phyloP scores from a whole-genome alignment of 78 protist genomes.

The Guillardia theta region DNA sequence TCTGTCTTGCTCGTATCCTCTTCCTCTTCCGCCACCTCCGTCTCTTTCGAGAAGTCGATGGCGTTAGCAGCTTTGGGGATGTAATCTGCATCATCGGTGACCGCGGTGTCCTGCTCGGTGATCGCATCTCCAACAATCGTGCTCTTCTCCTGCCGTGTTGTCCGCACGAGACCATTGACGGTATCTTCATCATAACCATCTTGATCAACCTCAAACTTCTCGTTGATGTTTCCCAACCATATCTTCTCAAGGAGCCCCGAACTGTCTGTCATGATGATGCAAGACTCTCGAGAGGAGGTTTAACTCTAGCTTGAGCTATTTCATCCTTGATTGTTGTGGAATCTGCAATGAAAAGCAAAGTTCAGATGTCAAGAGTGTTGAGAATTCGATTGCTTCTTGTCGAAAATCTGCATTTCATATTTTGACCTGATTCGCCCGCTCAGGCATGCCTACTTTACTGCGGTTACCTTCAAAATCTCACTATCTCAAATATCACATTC shows the following conservation, averaged over 20 bases:
- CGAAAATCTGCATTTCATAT: too few relatives aligned
- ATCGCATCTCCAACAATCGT: background rate
- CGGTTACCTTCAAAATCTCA: too few relatives aligned
- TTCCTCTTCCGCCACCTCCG: background rate
- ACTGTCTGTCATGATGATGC: too few relatives aligned
- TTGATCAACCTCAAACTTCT: background rate
- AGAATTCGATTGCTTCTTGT: too few relatives aligned
- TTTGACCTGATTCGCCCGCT: too few relatives aligned
- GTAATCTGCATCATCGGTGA: background rate
- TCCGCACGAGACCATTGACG: background rate
- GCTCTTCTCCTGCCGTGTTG: background rate
- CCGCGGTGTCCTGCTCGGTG: background rate
- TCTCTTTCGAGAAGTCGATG: background rate
- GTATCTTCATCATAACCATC: background rate
- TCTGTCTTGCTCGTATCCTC: background rate
- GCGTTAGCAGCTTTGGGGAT: background rate
- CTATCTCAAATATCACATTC: too few relatives aligned
- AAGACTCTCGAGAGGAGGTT: too few relatives aligned
- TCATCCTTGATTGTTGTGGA: too few relatives aligned
- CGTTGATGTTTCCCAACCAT: conserved; percentile 8
- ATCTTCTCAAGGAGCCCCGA: conserved; percentile 22
- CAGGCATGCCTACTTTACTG: too few relatives aligned
- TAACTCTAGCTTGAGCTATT: too few relatives aligned
- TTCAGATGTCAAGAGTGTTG: too few relatives aligned
- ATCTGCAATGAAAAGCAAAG: too few relatives aligned